Percentiles rank a stretch among this genome's conserved stretches.
Evolutionary conservation across 1,284 basidiomycete genomes (phyloP).

Genomic region (Irpex sp.): DNA sequence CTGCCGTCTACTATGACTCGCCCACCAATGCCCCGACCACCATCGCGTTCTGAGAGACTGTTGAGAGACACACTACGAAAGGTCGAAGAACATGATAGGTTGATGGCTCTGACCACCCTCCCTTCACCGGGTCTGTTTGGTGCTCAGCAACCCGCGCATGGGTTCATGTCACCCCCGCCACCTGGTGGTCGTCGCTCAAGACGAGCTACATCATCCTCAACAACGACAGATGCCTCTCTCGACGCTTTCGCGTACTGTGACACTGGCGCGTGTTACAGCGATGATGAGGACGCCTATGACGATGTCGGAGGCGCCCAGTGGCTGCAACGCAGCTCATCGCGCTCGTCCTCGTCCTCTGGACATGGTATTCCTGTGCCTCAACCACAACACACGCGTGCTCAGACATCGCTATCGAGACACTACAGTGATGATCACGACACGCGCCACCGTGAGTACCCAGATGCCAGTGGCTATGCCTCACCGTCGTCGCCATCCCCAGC

Average conservation of each 20-base stretch:
- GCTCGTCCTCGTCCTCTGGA: conserved; percentile 19
- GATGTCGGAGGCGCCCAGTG: conserved; percentile 24
- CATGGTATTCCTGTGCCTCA: conserved; percentile 12
- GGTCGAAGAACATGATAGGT: conserved; percentile 39
- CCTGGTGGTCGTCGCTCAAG: conserved; percentile 11
- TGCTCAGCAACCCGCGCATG: conserved; percentile 14
- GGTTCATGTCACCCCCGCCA: conserved; percentile 16
- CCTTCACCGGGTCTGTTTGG: conserved; percentile 16
- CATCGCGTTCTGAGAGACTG: conserved; percentile 49
- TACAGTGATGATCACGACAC: conserved; percentile 11
- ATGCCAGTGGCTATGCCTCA: conserved; percentile 18
- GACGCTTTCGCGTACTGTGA: conserved; percentile 23
- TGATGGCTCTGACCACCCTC: conserved; percentile 17
- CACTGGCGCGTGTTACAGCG: conserved; percentile 18
- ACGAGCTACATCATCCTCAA: conserved; percentile 23
- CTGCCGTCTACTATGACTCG: conserved; percentile 14
- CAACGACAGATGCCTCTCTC: conserved; percentile 21
- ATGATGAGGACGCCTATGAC: conserved; percentile 27
- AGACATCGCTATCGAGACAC: conserved; percentile 10
- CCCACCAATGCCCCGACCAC: conserved; percentile 29
- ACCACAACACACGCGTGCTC: conserved; percentile 5
- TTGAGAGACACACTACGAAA: conserved; percentile 54
- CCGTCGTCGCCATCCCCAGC: conserved; percentile 24
- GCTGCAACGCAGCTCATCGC: conserved; percentile 18
- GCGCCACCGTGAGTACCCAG: not conserved